phyloP scores from a whole-genome alignment of 2,329 filamentous ascomycete genomes.

The Phoma sp. region DNA sequence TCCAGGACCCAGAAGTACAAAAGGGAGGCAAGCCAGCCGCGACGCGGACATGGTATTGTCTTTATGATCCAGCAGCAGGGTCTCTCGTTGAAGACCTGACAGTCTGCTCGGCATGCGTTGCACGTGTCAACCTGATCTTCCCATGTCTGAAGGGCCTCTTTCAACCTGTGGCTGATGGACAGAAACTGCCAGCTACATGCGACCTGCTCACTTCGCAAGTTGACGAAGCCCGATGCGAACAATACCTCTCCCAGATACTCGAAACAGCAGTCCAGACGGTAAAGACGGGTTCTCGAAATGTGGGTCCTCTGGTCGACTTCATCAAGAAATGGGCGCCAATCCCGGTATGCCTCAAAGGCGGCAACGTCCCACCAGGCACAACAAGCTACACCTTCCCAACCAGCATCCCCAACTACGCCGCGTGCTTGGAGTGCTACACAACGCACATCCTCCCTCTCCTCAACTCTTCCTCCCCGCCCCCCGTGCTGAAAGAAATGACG shows the following conservation, averaged over 20 bases:
- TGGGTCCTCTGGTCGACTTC: neutral
- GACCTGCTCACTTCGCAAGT: slow-evolving; percentile 23
- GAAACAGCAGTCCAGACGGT: neutral
- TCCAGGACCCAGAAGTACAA: slow-evolving; percentile 18
- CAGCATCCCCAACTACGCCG: slow-evolving; percentile 20
- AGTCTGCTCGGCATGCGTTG: slow-evolving; percentile 28
- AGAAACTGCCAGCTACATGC: slow-evolving; percentile 27
- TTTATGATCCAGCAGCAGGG: slow-evolving; percentile 21
- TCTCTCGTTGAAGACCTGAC: slow-evolving; percentile 27
- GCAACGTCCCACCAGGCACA: neutral
- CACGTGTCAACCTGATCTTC: slow-evolving; percentile 21
- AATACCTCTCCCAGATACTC: slow-evolving; percentile 21
- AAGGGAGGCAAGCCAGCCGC: slow-evolving; percentile 20
- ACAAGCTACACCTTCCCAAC: neutral
- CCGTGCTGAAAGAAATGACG: neutral
- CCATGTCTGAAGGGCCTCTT: slow-evolving; percentile 25
- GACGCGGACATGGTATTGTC: slow-evolving; percentile 28
- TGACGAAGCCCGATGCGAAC: slow-evolving; percentile 11
- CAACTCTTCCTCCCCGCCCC: neutral
- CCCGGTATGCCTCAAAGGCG: neutral
- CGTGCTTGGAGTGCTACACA: slow-evolving; percentile 27
- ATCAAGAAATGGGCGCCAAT: slow-evolving; percentile 4
- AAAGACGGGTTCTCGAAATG: neutral
- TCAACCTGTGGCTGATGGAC: slow-evolving; percentile 13
- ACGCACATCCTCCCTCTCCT: slow-evolving; percentile 20